These are phyloP conservation scores for Ophiostoma triangulosporum DNA, from an alignment of 2,329 filamentous ascomycete species.

Conservation along the genomic window DNA sequence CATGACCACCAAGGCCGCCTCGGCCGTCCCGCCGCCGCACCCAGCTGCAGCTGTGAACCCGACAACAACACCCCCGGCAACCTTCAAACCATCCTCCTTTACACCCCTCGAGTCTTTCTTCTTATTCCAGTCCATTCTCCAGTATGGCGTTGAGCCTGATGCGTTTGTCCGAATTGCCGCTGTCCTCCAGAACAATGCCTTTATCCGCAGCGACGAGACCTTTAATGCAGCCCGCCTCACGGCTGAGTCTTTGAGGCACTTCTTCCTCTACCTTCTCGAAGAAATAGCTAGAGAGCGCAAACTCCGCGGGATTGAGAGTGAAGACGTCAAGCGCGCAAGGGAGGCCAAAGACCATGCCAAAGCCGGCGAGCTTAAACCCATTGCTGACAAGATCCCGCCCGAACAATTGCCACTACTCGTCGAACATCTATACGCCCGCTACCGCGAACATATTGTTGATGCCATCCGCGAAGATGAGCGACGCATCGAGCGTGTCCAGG, in stretches of 20 bases:
- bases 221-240: slow-evolving; percentile 65
- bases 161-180: slow-evolving; percentile 29
- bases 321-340: slow-evolving; percentile 35
- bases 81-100: slow-evolving; percentile 12
- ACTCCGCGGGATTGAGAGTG: slow-evolving; percentile 19
- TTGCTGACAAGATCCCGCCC: slow-evolving; percentile 46
- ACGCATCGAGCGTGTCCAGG: slow-evolving; percentile 46
- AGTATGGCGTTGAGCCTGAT: slow-evolving; percentile 19
- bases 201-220: slow-evolving; percentile 54
- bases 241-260: slow-evolving; percentile 62
- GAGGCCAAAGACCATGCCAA: slow-evolving; percentile 51
- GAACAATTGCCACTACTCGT: slow-evolving; percentile 59
- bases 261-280: slow-evolving; percentile 63
- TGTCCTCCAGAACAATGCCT: slow-evolving; percentile 56
- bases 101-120: slow-evolving; percentile 24
- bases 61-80: neutral
- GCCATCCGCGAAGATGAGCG: slow-evolving; percentile 65
- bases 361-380: slow-evolving; percentile 47
- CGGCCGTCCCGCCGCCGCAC: neutral
- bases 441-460: slow-evolving; percentile 53
- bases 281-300: slow-evolving; percentile 41
- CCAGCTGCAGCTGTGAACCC: neutral
- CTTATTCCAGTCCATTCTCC: slow-evolving; percentile 21
- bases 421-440: slow-evolving; percentile 60
- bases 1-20: slow-evolving; percentile 21